These are phyloP conservation scores for Phytopythium ostracodes DNA, from an alignment of 352 stramenopile genomes.

Conservation along the genomic window DNA sequence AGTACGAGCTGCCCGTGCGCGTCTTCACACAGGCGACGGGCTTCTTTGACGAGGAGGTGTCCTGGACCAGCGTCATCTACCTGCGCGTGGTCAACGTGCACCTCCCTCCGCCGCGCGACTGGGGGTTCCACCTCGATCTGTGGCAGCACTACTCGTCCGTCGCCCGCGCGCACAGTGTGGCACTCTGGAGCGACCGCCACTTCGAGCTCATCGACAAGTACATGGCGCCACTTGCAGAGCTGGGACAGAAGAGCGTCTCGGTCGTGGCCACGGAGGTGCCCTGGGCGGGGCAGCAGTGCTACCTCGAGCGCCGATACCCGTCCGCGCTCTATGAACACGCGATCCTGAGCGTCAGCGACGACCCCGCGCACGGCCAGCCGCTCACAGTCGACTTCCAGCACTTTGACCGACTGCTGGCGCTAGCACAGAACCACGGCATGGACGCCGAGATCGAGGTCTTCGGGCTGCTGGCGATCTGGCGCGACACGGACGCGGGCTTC, in stretches of 20 bases:
- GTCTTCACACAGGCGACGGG: constrained; percentile 64
- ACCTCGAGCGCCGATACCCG: constrained; percentile 57
- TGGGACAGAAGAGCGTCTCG: constrained; percentile 72
- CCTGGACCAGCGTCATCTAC: constrained; percentile 52
- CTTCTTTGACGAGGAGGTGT: constrained; percentile 63
- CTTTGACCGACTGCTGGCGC: constrained; percentile 59
- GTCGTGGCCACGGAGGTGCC: constrained; percentile 75
- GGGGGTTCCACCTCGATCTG: constrained; percentile 67
- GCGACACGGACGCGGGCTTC: constrained; percentile 53
- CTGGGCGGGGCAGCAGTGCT: constrained; percentile 75
- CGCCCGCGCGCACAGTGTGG: constrained; percentile 39
- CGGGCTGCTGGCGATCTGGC: constrained; percentile 66
- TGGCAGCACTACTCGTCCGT: constrained; percentile 74
- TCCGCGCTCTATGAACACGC: constrained; percentile 72
- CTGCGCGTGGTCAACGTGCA: constrained; percentile 49
- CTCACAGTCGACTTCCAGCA: constrained; percentile 60
- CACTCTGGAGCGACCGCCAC: constrained; percentile 64
- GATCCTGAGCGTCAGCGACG: constrained; percentile 59
- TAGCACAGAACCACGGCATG: constrained; percentile 45
- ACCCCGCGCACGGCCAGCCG: constrained; percentile 23
- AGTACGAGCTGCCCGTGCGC: constrained; percentile 61
- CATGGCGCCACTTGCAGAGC: constrained; percentile 43
- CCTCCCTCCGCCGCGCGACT: constrained; percentile 42
- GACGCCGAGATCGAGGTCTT: constrained; percentile 75
- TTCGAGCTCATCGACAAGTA: constrained; percentile 70